Percentiles rank a stretch among this genome's conserved stretches.
Conservation (phyloP, 2,329 filamentous ascomycete species). For the Aspergillus sp. region DNA sequence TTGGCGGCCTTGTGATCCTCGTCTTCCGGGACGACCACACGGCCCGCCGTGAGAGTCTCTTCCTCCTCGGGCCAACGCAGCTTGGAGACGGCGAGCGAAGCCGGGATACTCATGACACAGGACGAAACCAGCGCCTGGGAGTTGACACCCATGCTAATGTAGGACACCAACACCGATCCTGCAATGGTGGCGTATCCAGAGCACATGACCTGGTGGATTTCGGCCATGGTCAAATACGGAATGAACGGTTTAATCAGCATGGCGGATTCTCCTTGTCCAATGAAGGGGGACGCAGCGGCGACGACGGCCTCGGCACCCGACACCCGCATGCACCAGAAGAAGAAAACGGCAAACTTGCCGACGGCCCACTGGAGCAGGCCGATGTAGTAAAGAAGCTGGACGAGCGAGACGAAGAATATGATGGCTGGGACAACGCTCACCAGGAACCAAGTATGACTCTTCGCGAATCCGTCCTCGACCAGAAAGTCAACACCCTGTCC, state of each 20-base stretch:
- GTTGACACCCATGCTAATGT: conserved; percentile 80
- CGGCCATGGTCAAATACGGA: conserved; percentile 78
- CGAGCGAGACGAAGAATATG: conserved; percentile 94
- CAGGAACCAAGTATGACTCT: conserved; percentile 66
- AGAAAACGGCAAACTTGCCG: conserved; percentile 80
- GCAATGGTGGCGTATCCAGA: conserved; percentile 92
- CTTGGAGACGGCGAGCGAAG: conserved; percentile 85
- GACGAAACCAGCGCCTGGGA: conserved; percentile 83
- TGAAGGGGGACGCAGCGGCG: conserved; percentile 88
- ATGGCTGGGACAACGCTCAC: conserved; percentile 81
- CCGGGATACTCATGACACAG: conserved; percentile 94
- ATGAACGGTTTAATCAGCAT: conserved; percentile 91
- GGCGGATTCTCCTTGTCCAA: conserved; percentile 89
- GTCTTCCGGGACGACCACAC: conserved; percentile 77
- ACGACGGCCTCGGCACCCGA: conserved; percentile 93
- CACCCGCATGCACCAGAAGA: conserved; percentile 85
- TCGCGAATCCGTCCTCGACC: conserved; percentile 48
- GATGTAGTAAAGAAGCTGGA: conserved; percentile 79
- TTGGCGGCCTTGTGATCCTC: conserved; percentile 72
- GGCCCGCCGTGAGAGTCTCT: conserved; percentile 78
- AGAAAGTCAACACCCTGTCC: conserved; percentile 72
- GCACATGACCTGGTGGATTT: conserved; percentile 90
- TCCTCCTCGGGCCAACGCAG: conserved; percentile 86
- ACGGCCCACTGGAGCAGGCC: conserved; percentile 88
- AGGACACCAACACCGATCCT: conserved; percentile 81